Conservation (phyloP, 2,329 filamentous ascomycete species). For the Xylariaceae sp. region DNA sequence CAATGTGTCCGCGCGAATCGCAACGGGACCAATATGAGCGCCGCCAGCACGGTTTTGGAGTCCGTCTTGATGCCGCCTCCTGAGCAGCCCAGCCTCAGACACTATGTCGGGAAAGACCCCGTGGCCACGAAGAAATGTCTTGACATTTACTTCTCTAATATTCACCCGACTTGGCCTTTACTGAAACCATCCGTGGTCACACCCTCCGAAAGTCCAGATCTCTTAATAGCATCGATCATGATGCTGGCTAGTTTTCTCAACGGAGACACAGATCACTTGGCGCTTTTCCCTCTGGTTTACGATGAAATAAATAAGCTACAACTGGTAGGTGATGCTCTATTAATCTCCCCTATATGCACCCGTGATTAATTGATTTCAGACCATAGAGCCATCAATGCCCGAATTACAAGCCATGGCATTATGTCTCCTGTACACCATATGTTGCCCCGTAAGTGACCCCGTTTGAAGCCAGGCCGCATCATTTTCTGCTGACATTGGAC, state of each 20-base stretch:
- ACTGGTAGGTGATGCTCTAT: slow-evolving; percentile 11
- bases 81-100: slow-evolving; percentile 6
- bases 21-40: background rate
- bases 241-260: slow-evolving; percentile 28
- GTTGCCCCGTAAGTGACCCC: slow-evolving; percentile 19
- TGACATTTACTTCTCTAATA: slow-evolving; percentile 19
- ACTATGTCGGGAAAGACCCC: slow-evolving; percentile 3
- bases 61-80: background rate
- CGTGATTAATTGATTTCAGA: slow-evolving; percentile 8
- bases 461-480: background rate
- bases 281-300: slow-evolving; percentile 19
- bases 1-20: slow-evolving; percentile 18
- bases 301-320: slow-evolving; percentile 22
- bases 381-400: slow-evolving; percentile 14
- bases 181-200: slow-evolving; percentile 21
- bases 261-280: slow-evolving; percentile 20
- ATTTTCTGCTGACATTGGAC: background rate
- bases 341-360: background rate
- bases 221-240: slow-evolving; percentile 21
- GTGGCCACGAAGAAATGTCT: slow-evolving; percentile 13
- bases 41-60: background rate
- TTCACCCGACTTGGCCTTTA: slow-evolving; percentile 25
- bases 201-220: slow-evolving; percentile 5
- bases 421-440: slow-evolving; percentile 22
- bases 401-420: slow-evolving; percentile 23